Evolutionary conservation across 306 rosid species (phyloP), one percentile per base, ranked within the genome.

Genomic region (Lathyrus aphaca): DNA sequence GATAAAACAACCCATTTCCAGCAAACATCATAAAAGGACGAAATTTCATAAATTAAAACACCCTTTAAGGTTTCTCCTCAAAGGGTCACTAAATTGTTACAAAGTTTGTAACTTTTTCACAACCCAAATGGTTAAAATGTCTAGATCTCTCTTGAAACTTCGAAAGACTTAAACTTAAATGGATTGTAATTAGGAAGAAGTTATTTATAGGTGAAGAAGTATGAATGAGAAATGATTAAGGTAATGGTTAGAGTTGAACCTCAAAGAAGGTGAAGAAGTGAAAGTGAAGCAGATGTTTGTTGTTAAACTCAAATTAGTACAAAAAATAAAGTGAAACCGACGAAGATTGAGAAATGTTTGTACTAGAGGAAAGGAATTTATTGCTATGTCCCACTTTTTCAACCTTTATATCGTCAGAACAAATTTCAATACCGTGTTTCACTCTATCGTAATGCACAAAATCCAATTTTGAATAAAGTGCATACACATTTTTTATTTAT

Each of bases 1-100:
- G 99, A 79, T 84, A 86, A 39, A 82, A 82, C 53, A 87, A 68
- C 13, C 92, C 90, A 79, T 84, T 82, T 58, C 91, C 89, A 1
- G 77, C 82, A 50, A 56, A 86, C 95, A 87, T 90, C 19, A 66
- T 60, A n/a, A 49, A 32, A 23, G 13, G 19, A 59, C 44, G 49
- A 73, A 82, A 82, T 62, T 85, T 32, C 40, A 72, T 64, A 71
- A 74, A 78, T 77, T n/a, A 6, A 6, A 49, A 54, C 18, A 79
- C 81, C 81, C 83, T 80, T 68, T 78, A 64, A 77, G 66, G 8
- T 40, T 64, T 71, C 71, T 15, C 17, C 50, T 57, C 73, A 48
- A 32, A 71, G 61, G 54, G 63, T 64, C 11, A n/a, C 53, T 10
- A 68, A 76, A 74, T 70, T 75, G 13, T 15, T 35, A 56, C 17